Percentiles rank a stretch among this genome's conserved stretches.
Evolutionary conservation across 768 basidiomycete genomes (phyloP).

Genomic region (Mycena maculata): DNA sequence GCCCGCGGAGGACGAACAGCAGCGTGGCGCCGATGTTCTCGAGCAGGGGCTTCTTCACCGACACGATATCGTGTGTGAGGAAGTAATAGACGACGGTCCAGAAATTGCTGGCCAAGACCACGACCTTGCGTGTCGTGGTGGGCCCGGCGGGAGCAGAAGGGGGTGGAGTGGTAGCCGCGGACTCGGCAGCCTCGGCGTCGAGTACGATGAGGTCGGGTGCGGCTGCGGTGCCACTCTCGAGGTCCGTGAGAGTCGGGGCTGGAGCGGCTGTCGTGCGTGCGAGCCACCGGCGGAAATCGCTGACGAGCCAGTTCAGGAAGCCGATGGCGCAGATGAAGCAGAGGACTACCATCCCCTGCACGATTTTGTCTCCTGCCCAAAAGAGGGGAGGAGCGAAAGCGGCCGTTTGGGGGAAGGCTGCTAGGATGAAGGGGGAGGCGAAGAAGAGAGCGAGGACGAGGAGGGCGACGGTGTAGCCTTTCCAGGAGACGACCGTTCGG

Average conservation of each 20-base stretch:
- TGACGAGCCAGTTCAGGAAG: neutral
- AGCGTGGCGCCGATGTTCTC: conserved; percentile 3
- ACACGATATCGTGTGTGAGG: neutral
- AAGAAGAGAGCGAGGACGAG: neutral
- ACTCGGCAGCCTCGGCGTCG: neutral
- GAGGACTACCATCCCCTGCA: neutral
- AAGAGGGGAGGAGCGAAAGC: neutral
- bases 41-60: conserved; percentile 2
- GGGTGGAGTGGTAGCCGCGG: neutral
- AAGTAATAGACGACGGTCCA: neutral
- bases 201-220: neutral
- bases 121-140: neutral
- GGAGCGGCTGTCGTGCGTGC: neutral
- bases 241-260: conserved; percentile 4
- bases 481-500: no score
- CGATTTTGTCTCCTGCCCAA: neutral
- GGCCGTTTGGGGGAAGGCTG: neutral
- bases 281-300: conserved; percentile 1
- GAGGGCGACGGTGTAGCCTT: neutral
- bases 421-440: neutral
- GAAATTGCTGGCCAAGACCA: neutral
- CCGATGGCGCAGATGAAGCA: conserved; percentile 1
- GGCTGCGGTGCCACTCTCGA: conserved; percentile 10
- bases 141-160: neutral
- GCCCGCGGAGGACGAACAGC: conserved; percentile 5